Percentiles rank a stretch among this genome's conserved stretches.
Evolutionary conservation across 208 protist species (phyloP).

Genomic region (Herpetomonas samuelpessoai): DNA sequence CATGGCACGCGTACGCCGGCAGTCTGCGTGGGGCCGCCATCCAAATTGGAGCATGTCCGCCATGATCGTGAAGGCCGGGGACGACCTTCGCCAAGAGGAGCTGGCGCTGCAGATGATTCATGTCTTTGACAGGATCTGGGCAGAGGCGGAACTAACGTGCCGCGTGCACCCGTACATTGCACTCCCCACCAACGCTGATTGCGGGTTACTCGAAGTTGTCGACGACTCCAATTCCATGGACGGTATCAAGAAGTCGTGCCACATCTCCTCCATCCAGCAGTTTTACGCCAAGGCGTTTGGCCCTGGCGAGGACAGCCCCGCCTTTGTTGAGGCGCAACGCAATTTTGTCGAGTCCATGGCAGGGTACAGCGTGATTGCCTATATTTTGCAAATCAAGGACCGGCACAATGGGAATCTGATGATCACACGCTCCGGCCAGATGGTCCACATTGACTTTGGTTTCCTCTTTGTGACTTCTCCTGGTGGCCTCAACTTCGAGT

Average conservation of each 20-base stretch:
- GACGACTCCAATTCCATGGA: slow-evolving; percentile 89
- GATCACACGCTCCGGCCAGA: slow-evolving; percentile 80
- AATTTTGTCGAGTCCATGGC: slow-evolving; percentile 95
- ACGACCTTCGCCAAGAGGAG: slow-evolving; percentile 93
- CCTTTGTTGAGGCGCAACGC: slow-evolving; percentile 65
- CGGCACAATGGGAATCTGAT: slow-evolving; percentile 96
- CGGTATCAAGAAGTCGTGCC: slow-evolving; percentile 85
- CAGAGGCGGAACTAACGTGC: slow-evolving; percentile 80
- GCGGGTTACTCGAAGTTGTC: slow-evolving; percentile 88
- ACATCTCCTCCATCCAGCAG: slow-evolving; percentile 57
- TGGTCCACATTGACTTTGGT: slow-evolving; percentile 98
- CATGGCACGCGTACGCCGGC: slow-evolving; percentile 38
- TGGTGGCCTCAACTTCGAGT: slow-evolving; percentile 94
- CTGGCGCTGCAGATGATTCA: slow-evolving; percentile 91
- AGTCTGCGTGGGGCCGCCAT: slow-evolving; percentile 77
- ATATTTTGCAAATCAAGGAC: slow-evolving; percentile 95
- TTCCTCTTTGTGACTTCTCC: slow-evolving; percentile 97
- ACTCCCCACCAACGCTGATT: slow-evolving; percentile 70
- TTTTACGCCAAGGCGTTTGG: slow-evolving; percentile 84
- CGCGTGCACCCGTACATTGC: slow-evolving; percentile 75
- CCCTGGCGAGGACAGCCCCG: slow-evolving; percentile 34
- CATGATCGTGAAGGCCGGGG: slow-evolving; percentile 92
- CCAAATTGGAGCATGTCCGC: slow-evolving; percentile 82
- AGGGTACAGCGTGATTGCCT: slow-evolving; percentile 93
- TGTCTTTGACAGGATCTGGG: slow-evolving; percentile 83